These are phyloP conservation scores for Dipodascopsis uninucleata DNA, from an alignment of 805 yeast genomes.

Conservation along the genomic window DNA sequence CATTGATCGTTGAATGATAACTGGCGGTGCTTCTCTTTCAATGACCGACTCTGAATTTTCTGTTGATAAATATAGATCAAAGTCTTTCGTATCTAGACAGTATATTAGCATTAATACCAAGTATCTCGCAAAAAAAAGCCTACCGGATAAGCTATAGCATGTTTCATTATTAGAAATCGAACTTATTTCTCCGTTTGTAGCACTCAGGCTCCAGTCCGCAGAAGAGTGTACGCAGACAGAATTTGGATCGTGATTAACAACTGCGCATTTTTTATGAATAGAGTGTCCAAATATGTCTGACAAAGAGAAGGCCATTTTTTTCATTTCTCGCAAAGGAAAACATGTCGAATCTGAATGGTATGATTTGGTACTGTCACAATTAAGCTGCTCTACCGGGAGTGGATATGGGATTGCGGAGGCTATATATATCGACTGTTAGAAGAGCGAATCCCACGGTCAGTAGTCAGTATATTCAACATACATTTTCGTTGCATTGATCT, in stretches of 20 bases:
- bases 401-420: slow-evolving; percentile 78
- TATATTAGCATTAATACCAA: background rate
- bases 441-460: no score
- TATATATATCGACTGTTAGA: slow-evolving; percentile 32
- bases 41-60: slow-evolving; percentile 45
- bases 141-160: slow-evolving; percentile 29
- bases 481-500: slow-evolving; percentile 54
- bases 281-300: slow-evolving; percentile 65
- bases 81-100: slow-evolving; percentile 6
- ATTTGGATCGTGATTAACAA: slow-evolving; percentile 2
- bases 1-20: slow-evolving; percentile 74
- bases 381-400: slow-evolving; percentile 58
- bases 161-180: slow-evolving; percentile 31
- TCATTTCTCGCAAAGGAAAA: slow-evolving; percentile 64
- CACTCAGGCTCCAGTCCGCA: slow-evolving; percentile 10
- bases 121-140: background rate
- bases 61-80: slow-evolving; percentile 33
- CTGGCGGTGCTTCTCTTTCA: slow-evolving; percentile 51
- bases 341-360: slow-evolving; percentile 60
- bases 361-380: slow-evolving; percentile 67
- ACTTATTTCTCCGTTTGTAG: slow-evolving; percentile 13
- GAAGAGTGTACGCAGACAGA: slow-evolving; percentile 17
- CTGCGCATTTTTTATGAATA: slow-evolving; percentile 37
- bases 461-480: background rate
- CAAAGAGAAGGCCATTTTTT: slow-evolving; percentile 49